Base-by-base conservation (phyloP, 2,329 filamentous ascomycete genomes). In the Sporothrix globosa region DNA sequence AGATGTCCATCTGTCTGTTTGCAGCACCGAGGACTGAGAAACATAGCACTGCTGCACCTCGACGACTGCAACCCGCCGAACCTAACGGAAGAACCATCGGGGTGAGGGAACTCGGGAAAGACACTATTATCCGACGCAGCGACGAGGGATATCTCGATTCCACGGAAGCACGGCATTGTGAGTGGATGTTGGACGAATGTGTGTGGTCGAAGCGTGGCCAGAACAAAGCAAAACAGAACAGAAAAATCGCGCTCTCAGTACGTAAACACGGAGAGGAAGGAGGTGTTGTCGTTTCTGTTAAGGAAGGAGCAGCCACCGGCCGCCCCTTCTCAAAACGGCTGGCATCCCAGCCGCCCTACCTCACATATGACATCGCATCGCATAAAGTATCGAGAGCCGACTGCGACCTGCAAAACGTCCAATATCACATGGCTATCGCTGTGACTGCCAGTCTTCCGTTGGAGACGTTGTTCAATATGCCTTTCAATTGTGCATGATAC, bases 31-130 rank as follows among this genome's bases (percentile, higher is more conserved):
- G 71, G 71, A n/a, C 72, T 72, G 21, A 34, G 34, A 24, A 73
- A 71, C 9, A 68, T 14, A 50, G 70, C 48, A 11, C 39, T 58
- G 10, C 14, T 53, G 11, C 24, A 24, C 13, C 48, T 58, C 9
- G 44, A 24, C 14, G 58, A 27, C 19, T 67, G 66, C 48, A 56
- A 74, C 21, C 74, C 75, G 60, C 77, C 69, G 34, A 82, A 78
- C 3, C 75, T 77, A 56, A 82, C 79, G 19, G 82, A 85, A 0
- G 82, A 82, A 66, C 80, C 81, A 66, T 87, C 84, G 0, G 85
- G 85, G 72, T 88, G 85, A 24, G 84, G 83, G 74, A 85, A 87
- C 74, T 89, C 86, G 17, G 83, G 82, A 3, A 88, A 79, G 11
- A 78, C 74, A 2, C 78, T 77, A 19, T 79, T 75, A 54, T 81